Conservation (phyloP, 345 rosid species). For the Iberis pinnata region DNA sequence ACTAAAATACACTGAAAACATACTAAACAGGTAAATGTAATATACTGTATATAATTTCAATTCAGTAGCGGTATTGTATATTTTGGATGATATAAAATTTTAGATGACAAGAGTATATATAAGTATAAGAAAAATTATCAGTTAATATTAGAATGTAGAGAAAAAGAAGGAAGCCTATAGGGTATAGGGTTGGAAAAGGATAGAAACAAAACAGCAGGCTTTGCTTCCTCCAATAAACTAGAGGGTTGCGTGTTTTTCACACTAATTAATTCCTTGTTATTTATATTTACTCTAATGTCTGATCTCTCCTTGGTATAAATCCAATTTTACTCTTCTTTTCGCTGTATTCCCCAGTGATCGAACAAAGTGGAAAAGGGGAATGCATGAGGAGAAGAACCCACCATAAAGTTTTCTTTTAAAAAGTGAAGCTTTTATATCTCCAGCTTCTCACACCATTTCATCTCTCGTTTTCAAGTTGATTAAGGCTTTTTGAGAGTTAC, state of each 20-base stretch:
- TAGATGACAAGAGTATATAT: no score
- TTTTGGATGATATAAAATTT: no score
- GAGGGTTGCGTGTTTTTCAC: constrained; percentile 48
- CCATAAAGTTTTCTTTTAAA: constrained; percentile 16
- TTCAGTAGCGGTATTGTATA: no score
- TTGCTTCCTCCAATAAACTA: constrained; percentile 44
- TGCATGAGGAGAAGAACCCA: constrained; percentile 18
- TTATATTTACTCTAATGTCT: constrained; percentile 22
- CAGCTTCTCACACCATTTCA: constrained; percentile 21
- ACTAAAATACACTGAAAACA: no score
- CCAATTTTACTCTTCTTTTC: constrained; percentile 11
- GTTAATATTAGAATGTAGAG: background rate
- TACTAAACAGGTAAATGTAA: no score
- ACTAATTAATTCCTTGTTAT: constrained; percentile 13
- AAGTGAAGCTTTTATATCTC: constrained; percentile 20
- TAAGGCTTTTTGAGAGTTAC: constrained; percentile 29
- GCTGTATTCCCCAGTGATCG: constrained; percentile 9
- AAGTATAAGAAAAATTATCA: no score
- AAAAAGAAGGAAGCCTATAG: background rate
- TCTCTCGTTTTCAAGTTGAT: constrained; percentile 17
- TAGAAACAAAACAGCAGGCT: constrained; percentile 26
- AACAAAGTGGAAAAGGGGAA: constrained; percentile 5
- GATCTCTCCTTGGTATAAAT: constrained; percentile 10
- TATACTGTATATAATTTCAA: no score
- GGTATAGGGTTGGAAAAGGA: background rate